Conservation (phyloP, 768 basidiomycete genomes). For the Myochromella boudieri region DNA sequence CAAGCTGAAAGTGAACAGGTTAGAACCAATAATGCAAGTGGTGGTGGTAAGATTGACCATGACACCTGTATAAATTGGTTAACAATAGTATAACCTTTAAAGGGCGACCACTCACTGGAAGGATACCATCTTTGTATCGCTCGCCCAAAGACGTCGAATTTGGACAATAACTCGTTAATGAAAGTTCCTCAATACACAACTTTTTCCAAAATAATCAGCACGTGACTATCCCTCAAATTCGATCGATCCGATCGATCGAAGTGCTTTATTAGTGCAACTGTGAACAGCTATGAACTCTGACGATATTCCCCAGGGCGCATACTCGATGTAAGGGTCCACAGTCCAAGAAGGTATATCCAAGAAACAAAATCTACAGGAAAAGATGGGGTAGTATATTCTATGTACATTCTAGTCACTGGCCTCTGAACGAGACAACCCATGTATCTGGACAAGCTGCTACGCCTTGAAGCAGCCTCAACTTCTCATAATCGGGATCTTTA, state of each 20-base stretch:
- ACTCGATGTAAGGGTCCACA: neutral
- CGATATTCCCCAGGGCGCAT: too few relatives aligned
- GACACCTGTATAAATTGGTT: conserved; percentile 51
- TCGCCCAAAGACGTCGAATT: too few relatives aligned
- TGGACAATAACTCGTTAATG: neutral
- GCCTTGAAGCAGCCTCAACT: conserved; percentile 49
- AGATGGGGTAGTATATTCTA: neutral
- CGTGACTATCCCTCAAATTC: neutral
- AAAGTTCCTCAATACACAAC: neutral
- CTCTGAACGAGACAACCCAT: conserved; percentile 58
- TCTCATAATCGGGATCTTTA: conserved; percentile 55
- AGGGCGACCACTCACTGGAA: conserved; percentile 54
- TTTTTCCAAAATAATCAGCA: neutral
- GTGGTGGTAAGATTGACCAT: conserved; percentile 60
- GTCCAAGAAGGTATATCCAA: neutral
- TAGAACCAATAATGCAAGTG: too few relatives aligned
- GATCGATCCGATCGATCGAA: neutral
- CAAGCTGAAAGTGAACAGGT: conserved; percentile 49
- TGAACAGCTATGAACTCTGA: neutral
- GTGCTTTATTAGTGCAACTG: neutral
- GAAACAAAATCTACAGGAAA: neutral
- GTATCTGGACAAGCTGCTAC: conserved; percentile 44
- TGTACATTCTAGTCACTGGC: too few relatives aligned
- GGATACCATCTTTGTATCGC: conserved; percentile 70
- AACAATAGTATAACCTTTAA: neutral